These are phyloP conservation scores for Sclerotinia sclerotiorum DNA, from an alignment of 2,329 filamentous ascomycete species.

Conservation along the genomic window DNA sequence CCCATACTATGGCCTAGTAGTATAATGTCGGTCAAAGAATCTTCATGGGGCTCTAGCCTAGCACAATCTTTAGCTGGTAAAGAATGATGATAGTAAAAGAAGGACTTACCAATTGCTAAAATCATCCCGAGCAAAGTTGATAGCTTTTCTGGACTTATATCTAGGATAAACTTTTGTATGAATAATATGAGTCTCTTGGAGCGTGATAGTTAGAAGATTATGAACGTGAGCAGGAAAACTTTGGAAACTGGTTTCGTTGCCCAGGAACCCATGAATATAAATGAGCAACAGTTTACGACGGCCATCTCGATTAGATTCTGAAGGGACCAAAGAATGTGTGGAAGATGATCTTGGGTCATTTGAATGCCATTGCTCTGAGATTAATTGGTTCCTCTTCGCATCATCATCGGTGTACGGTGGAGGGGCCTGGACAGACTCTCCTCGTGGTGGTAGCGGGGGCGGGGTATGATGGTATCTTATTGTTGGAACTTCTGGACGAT, in stretches of 20 bases:
- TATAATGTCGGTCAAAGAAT: slow-evolving; percentile 71
- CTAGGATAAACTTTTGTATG: slow-evolving; percentile 84
- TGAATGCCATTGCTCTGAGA: slow-evolving; percentile 41
- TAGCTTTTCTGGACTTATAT: slow-evolving; percentile 72
- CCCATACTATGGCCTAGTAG: slow-evolving; percentile 90
- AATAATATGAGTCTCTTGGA: slow-evolving; percentile 73
- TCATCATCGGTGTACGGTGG: slow-evolving; percentile 38
- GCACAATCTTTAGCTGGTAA: slow-evolving; percentile 24
- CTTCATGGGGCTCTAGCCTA: slow-evolving; percentile 75
- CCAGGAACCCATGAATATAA: slow-evolving; percentile 90
- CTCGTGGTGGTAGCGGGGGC: slow-evolving; percentile 38
- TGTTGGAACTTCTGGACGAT: slow-evolving; percentile 24
- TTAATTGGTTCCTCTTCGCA: slow-evolving; percentile 33
- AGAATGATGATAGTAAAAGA: slow-evolving; percentile 14
- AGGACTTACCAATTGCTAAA: slow-evolving; percentile 70
- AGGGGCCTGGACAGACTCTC: slow-evolving; percentile 30
- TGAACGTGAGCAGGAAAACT: slow-evolving; percentile 89
- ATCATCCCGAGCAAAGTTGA: slow-evolving; percentile 73
- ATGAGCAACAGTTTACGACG: slow-evolving; percentile 66
- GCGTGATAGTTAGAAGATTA: slow-evolving; percentile 62
- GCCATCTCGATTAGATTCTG: slow-evolving; percentile 37
- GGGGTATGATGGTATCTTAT: slow-evolving; percentile 21
- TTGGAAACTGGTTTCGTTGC: slow-evolving; percentile 81
- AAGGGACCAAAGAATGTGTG: slow-evolving; percentile 40
- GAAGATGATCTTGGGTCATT: slow-evolving; percentile 40